Evolutionary conservation across 2,329 filamentous ascomycete species (phyloP), one percentile per base, ranked within the genome.

Genomic region (Pseudogymnoascus verrucosus): DNA sequence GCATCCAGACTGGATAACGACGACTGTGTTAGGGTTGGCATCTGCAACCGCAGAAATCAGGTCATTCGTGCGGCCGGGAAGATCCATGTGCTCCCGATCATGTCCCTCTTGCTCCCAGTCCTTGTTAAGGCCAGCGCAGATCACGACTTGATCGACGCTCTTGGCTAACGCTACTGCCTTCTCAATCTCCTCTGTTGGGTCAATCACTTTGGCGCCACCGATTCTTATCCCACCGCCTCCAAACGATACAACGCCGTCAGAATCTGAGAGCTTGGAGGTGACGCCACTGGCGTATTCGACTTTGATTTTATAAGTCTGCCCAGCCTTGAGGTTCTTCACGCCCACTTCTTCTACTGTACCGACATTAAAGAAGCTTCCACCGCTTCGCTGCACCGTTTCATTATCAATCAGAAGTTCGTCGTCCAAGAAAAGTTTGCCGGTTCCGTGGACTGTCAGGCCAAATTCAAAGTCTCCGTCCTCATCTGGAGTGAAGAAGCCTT

Each of bases 81-180:
- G 69, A 16, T 63, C 62, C 64, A 73, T 68, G 4, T 65, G 65
- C 16, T 65, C 62, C 4, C 69, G 66, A 44, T 73, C 71, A 28
- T 69, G 65, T 3, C 71, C 71, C 65, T 77, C 76, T 0, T 70
- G 70, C 66, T 76, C 74, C 72, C 73, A 76, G 54, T 76, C 73
- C 16, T 57, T 57, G 51, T 91, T 92, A 54, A 93, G 81, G 1
- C 90, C 90, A 1, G 86, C 86, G 70, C 89, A 89, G 63, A 93
- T 78, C 65, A 95, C 80, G 57, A 92, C 90, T 70, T 92, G 87
- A 61, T 93, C 89, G 1, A 87, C 86, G 39, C 82, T 79, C 71
- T 80, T 82, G 31, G 90, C 90, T 5, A 89, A 78, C 34, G 82
- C 78, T 0, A 89, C 87, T 0, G 90, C 89, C 64, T 85, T 80